Percentiles rank a stretch among this genome's conserved stretches.
These are phyloP conservation scores for Lantana camara DNA, from an alignment of 257 asterid genomes.

Conservation along the genomic window DNA sequence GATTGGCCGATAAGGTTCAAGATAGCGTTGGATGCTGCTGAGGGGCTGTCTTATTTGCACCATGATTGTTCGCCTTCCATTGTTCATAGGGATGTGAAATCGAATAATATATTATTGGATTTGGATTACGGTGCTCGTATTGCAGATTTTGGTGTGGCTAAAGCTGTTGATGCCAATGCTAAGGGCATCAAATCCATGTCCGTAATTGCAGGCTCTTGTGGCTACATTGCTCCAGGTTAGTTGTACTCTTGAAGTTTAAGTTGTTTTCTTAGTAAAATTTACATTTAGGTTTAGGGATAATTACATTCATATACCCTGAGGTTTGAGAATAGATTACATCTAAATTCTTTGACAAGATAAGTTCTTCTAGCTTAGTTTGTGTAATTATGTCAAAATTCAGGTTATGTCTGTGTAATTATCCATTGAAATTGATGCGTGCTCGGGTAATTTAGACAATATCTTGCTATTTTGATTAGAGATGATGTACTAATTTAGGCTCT, in stretches of 20 bases:
- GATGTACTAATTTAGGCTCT: slow-evolving; percentile 12
- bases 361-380: too few species aligned
- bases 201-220: slow-evolving; percentile 97
- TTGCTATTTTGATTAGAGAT: neutral
- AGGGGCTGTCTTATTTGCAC: slow-evolving; percentile 90
- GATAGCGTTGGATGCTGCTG: slow-evolving; percentile 90
- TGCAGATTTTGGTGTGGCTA: slow-evolving; percentile 95
- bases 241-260: neutral
- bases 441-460: neutral
- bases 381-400: too few species aligned
- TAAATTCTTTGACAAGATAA: too few species aligned
- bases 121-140: slow-evolving; percentile 83
- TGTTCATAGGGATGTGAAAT: slow-evolving; percentile 89
- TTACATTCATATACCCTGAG: too few species aligned
- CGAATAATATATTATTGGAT: slow-evolving; percentile 83
- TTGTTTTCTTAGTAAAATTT: neutral
- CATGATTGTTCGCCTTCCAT: slow-evolving; percentile 89
- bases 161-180: slow-evolving; percentile 64
- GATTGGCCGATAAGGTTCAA: slow-evolving; percentile 89
- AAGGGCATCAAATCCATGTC: slow-evolving; percentile 83
- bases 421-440: too few species aligned
- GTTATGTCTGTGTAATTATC: too few species aligned
- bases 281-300: slow-evolving; percentile 4
- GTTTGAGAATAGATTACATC: too few species aligned
- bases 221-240: slow-evolving; percentile 97